Evolutionary conservation across 306 rosid genomes (phyloP).

Genomic region (Quillaja saponaria): DNA sequence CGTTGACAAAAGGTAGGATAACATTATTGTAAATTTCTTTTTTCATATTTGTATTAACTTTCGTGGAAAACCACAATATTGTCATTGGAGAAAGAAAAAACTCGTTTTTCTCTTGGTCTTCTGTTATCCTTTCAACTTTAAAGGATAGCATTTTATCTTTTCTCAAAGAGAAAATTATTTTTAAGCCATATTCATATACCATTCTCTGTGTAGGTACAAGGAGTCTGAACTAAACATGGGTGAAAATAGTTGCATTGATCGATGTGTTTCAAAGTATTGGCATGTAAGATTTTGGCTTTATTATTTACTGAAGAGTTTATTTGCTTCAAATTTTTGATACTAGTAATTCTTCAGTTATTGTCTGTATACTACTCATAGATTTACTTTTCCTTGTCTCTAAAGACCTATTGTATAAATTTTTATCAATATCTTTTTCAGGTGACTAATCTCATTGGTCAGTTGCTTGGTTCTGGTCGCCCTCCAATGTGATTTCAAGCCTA

Average conservation of each 20-base stretch:
- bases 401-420: background rate
- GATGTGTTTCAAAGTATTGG: conserved; percentile 98
- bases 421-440: conserved; percentile 61
- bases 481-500: conserved; percentile 44
- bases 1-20: conserved; percentile 78
- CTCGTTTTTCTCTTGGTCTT: conserved; percentile 9
- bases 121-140: background rate
- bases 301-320: background rate
- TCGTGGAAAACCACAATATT: background rate
- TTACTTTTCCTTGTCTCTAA: no score
- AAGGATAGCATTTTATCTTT: background rate
- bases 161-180: background rate
- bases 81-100: background rate
- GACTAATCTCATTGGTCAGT: conserved; percentile 79
- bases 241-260: conserved; percentile 96
- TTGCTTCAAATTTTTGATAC: conserved; percentile 7
- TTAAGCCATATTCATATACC: background rate
- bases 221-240: conserved; percentile 96
- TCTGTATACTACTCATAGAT: no score
- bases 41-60: conserved; percentile 6
- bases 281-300: conserved; percentile 56
- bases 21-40: background rate
- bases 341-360: no score
- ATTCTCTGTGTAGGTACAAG: conserved; percentile 69
- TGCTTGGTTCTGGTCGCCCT: conserved; percentile 78